phyloP scores from a whole-genome alignment of 2,329 filamentous ascomycete genomes.

The Sporothrix humicola region DNA sequence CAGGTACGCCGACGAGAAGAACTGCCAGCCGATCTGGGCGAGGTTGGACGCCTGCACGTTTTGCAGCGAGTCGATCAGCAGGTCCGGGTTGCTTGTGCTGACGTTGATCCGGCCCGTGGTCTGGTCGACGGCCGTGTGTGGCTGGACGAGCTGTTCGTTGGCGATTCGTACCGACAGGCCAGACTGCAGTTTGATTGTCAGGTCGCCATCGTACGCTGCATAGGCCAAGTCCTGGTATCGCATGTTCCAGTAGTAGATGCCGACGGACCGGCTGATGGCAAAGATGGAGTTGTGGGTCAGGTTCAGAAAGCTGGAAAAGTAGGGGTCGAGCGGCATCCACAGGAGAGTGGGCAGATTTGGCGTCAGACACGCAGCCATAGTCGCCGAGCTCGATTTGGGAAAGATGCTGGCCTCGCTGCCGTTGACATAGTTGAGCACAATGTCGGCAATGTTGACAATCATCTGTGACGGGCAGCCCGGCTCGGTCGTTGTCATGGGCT shows the following conservation, averaged over 20 bases:
- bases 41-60: constrained; percentile 39
- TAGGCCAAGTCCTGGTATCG: constrained; percentile 33
- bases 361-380: constrained; percentile 38
- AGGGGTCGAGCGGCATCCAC: constrained; percentile 39
- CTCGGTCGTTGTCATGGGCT: constrained; percentile 37
- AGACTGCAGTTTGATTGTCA: constrained; percentile 37
- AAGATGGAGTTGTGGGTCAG: constrained; percentile 24
- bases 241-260: constrained; percentile 38
- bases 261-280: constrained; percentile 35
- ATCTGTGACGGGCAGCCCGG: constrained; percentile 42
- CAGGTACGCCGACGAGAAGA: constrained; percentile 44
- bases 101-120: constrained; percentile 8
- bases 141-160: constrained; percentile 44
- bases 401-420: constrained; percentile 44
- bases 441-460: constrained; percentile 42
- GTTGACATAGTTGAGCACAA: constrained; percentile 45
- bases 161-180: constrained; percentile 40
- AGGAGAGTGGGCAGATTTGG: constrained; percentile 39
- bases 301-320: constrained; percentile 34
- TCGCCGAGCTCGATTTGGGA: constrained; percentile 8
- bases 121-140: constrained; percentile 40
- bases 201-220: constrained; percentile 34
- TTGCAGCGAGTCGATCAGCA: constrained; percentile 41
- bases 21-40: constrained; percentile 41
- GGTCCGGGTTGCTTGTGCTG: constrained; percentile 38